Base-by-base conservation (phyloP, 2,329 filamentous ascomycete species). In the Aaosphaeria pasadenensis region DNA sequence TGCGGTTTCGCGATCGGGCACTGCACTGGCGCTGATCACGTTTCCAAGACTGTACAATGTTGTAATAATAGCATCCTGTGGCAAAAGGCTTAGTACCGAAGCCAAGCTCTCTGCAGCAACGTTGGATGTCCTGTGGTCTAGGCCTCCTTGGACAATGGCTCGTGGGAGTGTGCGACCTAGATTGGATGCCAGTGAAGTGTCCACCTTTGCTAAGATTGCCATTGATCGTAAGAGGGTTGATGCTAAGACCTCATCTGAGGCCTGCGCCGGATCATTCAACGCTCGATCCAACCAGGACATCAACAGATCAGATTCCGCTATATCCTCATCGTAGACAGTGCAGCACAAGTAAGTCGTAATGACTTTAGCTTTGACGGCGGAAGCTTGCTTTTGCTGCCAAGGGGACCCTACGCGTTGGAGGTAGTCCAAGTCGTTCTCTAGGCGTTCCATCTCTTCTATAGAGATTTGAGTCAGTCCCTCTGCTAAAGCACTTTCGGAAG, bases 21-120 rank as follows among this genome's bases (percentile, higher is more conserved):
- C 73, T 5, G 79, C 77, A 42, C 82, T 84, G 5, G 90, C 86
- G 58, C 91, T 96, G 11, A 99, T 78, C 4, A 96, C 87, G 65
- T 99, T 99, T 17, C 94, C 94, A n/a, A 99, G 79, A 0, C 91
- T 94, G 71, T 99, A 99, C 7, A 99, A 77, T 1, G 91, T 97
- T 5, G 91, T 95, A 56, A 99, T 97, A 33, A 96, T 82, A 33
- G 91, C 87, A 74, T 99, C 94, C 59, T 95, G 88, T 1, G 94
- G 95, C 9, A 97, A 79, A 60, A 87, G 79, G 57, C 86, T 86
- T 47, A 99, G 76, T 13, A 95, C 84, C 56, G 86, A 87, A 2
- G 91, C 91, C 32, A 99, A 76, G 58, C 88, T 94, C 55, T 85
- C 84, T n/a, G 91, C 90, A 30, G 92, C 92, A 32, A 92, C 80